Base-by-base conservation (phyloP, 2,329 filamentous ascomycete species). In the Drechslerella dactyloides region DNA sequence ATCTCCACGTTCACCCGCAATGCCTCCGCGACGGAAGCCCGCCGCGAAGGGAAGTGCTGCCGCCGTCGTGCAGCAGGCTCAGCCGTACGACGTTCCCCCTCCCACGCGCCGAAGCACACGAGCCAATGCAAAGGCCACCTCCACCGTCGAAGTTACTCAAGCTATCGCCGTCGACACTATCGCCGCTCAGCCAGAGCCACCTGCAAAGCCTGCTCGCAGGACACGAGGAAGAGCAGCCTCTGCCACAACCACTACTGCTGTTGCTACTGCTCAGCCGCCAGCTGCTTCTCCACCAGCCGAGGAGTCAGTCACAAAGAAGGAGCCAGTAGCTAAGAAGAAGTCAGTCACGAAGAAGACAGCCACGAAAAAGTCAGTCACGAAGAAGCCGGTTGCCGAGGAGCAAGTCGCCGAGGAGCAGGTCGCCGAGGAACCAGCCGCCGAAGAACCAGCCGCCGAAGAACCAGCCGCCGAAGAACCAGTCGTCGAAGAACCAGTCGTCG, bases 291-390 rank as follows among this genome's bases (percentile, higher is more conserved):
- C 33, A 13, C n/a, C n/a, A n/a, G n/a, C n/a, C n/a, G 40, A 48
- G 11, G 60, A 64, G 51, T 52, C 37, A n/a, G 19, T 51, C 11
- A n/a, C 44, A 10, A 46, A 66, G 37, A n/a, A n/a, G n/a, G n/a
- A n/a, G n/a, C n/a, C n/a, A n/a, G n/a, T n/a, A n/a, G n/a, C n/a
- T n/a, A n/a, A n/a, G n/a, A n/a, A n/a, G n/a, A 27, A 54, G 5
- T 19, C 11, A 10, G 46, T 54, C n/a, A 23, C 51, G 7, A 23
- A 54, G n/a, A n/a, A 19, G 33, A 3, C n/a, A 5, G 24, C n/a
- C 19, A 19, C 46, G 21, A 24, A 52, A 23, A 54, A 66, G 13
- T 23, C 58, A 0, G 48, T 54, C n/a, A 37, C 30, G 17, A 50
- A 55, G 24, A 30, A 42, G 27, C 7, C 50, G 8, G 24, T 30